Conservation (phyloP, 2,329 filamentous ascomycete species). For the Seiridium unicorne region DNA sequence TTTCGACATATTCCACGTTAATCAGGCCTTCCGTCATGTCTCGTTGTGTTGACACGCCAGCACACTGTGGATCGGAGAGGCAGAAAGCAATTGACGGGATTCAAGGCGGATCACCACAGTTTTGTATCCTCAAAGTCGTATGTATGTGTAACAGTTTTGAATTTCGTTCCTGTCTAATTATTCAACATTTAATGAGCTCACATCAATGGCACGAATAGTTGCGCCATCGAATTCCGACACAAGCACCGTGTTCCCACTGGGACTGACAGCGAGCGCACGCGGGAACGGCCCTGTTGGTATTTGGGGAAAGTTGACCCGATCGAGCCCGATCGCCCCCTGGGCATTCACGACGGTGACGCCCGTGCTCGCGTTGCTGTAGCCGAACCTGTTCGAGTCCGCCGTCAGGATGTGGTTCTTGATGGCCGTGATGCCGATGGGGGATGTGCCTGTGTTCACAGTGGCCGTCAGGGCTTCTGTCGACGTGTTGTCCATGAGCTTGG, state of each 20-base stretch:
- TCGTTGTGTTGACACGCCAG: too few relatives aligned
- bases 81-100: too few relatives aligned
- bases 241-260: background rate
- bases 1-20: too few relatives aligned
- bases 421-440: constrained; percentile 2
- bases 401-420: constrained; percentile 2
- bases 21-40: too few relatives aligned
- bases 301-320: background rate
- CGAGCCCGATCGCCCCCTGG: background rate
- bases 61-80: too few relatives aligned
- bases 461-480: background rate
- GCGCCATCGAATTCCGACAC: constrained; percentile 2
- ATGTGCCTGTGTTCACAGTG: constrained; percentile 4
- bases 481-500: background rate
- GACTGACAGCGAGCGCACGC: constrained; percentile 3
- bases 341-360: constrained; percentile 2
- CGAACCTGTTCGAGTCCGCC: constrained; percentile 6
- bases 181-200: background rate
- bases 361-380: constrained; percentile 2
- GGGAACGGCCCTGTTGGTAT: constrained; percentile 1
- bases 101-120: too few relatives aligned
- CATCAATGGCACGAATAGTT: background rate
- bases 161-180: background rate
- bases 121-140: too few relatives aligned
- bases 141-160: too few relatives aligned